Percentiles rank a stretch among this genome's conserved stretches.
Evolutionary conservation across 2,329 filamentous ascomycete species (phyloP).

Genomic region (Fusarium torreyae): DNA sequence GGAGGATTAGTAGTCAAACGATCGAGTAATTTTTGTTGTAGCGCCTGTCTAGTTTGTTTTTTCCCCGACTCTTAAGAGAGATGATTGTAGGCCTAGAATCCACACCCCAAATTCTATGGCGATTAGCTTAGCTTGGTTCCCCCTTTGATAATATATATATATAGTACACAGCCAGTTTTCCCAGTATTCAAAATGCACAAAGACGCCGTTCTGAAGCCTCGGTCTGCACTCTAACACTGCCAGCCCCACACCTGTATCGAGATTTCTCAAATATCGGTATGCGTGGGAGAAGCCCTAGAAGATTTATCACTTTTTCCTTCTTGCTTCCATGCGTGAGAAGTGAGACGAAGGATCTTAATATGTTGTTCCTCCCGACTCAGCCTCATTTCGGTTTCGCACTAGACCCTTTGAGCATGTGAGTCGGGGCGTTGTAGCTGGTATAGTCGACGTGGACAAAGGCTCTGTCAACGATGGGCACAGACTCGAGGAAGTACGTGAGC

Average conservation of each 20-base stretch:
- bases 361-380: slow-evolving; percentile 4
- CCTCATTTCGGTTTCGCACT: slow-evolving; percentile 45
- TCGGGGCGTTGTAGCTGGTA: slow-evolving; percentile 73
- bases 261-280: background rate
- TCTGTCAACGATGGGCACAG: slow-evolving; percentile 82
- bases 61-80: slow-evolving; percentile 5
- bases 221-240: background rate
- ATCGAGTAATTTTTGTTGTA: slow-evolving; percentile 2
- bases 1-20: slow-evolving; percentile 3
- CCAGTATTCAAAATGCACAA: slow-evolving; percentile 1
- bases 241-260: background rate
- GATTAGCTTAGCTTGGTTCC: slow-evolving; percentile 16
- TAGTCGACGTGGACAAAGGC: slow-evolving; percentile 80
- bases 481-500: slow-evolving; percentile 87
- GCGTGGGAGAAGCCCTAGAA: background rate
- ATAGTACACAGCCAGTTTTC: slow-evolving; percentile 25
- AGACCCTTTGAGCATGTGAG: slow-evolving; percentile 65
- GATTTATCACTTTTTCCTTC: background rate
- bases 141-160: slow-evolving; percentile 29
- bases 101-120: slow-evolving; percentile 6
- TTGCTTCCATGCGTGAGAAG: background rate
- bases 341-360: background rate
- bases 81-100: background rate
- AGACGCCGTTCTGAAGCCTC: background rate
- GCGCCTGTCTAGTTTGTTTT: slow-evolving; percentile 11